Evolutionary conservation across 495 filamentous ascomycete species (phyloP), one percentile per base, ranked within the genome.

Genomic region (Geopyxis carbonaria): DNA sequence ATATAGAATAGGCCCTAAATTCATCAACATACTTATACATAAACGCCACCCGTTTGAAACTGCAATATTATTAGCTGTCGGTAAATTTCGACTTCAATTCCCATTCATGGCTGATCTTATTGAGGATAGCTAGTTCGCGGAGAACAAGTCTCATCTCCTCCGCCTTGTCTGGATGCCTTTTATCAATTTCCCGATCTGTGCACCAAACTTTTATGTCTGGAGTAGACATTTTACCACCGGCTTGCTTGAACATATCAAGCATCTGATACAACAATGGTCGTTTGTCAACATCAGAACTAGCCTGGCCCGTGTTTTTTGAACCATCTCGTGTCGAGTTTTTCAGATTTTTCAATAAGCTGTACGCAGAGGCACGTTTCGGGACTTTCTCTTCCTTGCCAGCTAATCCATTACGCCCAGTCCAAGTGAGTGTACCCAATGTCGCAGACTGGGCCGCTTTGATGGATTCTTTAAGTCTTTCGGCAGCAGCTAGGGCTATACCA

Each of bases 401-500:
- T 22, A 73, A 63, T 5, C 89, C 89, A 30, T 76, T 69, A 40
- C 73, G 65, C 7, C 89, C 89, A 0, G 89, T 97, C 89, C 89
- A 97, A 1, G 89, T 95, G 10, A 87, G 79, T 0, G 78, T 79
- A 25, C 87, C 89, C 33, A 87, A 73, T 0, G 78, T 78, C 1
- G 83, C 64, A 2, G 62, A 67, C 15, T 71, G 67, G 2, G 84
- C 83, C 7, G 69, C 65, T 57, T 84, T 73, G 24, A 71, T 73
- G 18, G 83, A 78, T 31, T 70, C 71, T 21, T 73, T 72, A 2
- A 97, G 73, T 44, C 75, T 71, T 25, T 65, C 64, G 0, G 79
- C 78, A 0, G 85, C 86, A 55, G 78, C 64, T 1, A 74, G 70
- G n/a, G 85, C 86, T 9, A 86, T 70, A 9, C 69, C 67, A 45